Base-by-base conservation (phyloP, 495 filamentous ascomycete species). In the Podospora pseudopauciseta region DNA sequence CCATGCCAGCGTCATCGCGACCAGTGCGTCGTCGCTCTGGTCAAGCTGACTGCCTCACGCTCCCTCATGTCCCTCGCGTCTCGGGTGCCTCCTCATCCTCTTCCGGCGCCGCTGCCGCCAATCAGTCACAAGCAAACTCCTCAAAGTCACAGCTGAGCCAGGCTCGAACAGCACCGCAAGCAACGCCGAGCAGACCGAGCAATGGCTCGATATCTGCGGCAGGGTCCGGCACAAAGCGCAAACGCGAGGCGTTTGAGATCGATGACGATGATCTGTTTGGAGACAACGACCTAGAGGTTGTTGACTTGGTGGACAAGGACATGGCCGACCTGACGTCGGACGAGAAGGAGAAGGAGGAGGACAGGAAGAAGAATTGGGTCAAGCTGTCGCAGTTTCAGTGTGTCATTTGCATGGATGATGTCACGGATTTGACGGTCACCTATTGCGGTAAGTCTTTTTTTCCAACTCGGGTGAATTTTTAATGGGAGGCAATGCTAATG, bases 361-460 rank as follows among this genome's bases (percentile, higher is more conserved):
- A 81, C 2, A 81, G 82, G 30, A 74, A 78, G 16, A 87, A 86
- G 49, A 83, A 84, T 67, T 80, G 83, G 49, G 69, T 84, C 63
- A 85, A 84, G 72, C 67, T 91, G 63, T 80, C 85, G 66, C 77
- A 78, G 62, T 80, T 92, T 68, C 83, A 89, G 70, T 97, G 93
- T 68, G 89, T 93, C 32, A 92, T 97, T 63, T 97, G 93, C 81
- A 89, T 96, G 88, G 93, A 96, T 64, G 84, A 86, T 55, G 87
- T 86, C 3, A 89, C 83, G 20, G 83, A 90, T 73, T 75, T 94
- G 68, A 94, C 91, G 1, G 88, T 88, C 56, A 96, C 93, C 2
- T 83, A 89, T 71, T 97, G 93, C 76, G 93, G 93, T 95, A 87
- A 75, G 90, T 19, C 20, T 11, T 3, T 16, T 32, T 49, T 30